Evolutionary conservation across 805 yeast species (phyloP).

Genomic region (Dipodascus albidus): DNA sequence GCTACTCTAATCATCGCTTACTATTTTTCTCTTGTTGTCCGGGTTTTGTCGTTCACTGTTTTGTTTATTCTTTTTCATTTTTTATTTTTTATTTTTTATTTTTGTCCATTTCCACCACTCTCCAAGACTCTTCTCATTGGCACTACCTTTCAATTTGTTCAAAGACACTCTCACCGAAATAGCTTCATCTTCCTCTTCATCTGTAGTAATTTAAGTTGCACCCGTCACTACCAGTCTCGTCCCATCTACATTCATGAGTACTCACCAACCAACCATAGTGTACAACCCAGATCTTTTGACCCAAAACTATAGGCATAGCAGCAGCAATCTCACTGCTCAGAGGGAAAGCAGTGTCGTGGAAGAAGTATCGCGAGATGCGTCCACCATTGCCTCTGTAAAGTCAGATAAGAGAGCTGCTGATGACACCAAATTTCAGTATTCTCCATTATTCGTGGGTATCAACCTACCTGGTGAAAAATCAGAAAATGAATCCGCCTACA

Average conservation of each 20-base stretch:
- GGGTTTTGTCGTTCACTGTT: too few relatives aligned
- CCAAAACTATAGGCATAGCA: not conserved
- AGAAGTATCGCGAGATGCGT: not conserved
- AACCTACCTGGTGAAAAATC: conserved; percentile 25
- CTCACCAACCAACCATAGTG: not conserved
- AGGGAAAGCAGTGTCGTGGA: not conserved
- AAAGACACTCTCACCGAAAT: not conserved
- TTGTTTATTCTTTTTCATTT: not conserved
- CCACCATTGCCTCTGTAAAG: not conserved
- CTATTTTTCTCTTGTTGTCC: too few relatives aligned
- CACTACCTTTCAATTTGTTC: not conserved
- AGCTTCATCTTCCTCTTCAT: too few relatives aligned
- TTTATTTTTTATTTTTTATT: too few relatives aligned
- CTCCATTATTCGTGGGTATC: conserved; percentile 23
- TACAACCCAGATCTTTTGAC: not conserved
- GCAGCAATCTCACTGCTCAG: not conserved
- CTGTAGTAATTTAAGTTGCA: too few relatives aligned
- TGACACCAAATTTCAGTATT: not conserved
- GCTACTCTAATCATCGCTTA: too few relatives aligned
- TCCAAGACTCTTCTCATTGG: not conserved
- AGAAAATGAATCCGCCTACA: conserved; percentile 17
- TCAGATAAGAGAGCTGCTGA: not conserved
- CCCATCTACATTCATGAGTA: not conserved
- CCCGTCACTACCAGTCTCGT: not conserved
- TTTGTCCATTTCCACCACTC: not conserved